A percentile compares a stretch with the other conserved stretches of the same genome.
phyloP scores from a whole-genome alignment of 2,329 filamentous ascomycete species.

The Colletotrichum sp. region DNA sequence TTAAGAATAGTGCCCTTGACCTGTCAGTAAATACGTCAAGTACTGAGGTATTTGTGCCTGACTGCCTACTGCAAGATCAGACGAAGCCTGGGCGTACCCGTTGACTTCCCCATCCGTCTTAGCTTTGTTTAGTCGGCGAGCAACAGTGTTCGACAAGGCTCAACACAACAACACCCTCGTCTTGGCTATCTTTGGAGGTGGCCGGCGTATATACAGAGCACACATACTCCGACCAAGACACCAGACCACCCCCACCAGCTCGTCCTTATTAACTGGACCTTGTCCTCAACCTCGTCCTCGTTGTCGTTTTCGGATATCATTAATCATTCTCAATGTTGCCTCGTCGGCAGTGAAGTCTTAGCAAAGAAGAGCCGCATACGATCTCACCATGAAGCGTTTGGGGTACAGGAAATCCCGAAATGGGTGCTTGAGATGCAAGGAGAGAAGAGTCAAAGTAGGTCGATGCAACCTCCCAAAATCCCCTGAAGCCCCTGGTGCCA shows the following conservation, averaged over 20 bases:
- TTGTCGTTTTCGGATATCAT: conserved; percentile 13
- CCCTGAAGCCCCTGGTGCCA: not conserved
- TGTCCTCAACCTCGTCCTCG: conserved; percentile 3
- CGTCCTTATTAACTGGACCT: conserved; percentile 12
- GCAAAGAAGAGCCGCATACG: not conserved
- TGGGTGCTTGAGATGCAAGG: conserved; percentile 39
- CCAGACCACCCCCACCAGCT: conserved; percentile 7
- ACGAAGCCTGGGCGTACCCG: conserved; percentile 5
- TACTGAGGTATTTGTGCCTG: not conserved
- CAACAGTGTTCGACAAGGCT: conserved; percentile 11
- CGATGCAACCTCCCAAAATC: not conserved
- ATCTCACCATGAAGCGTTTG: conserved; percentile 29
- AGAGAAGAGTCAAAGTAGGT: conserved; percentile 39
- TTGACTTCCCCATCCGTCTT: not conserved
- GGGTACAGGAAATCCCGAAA: conserved; percentile 40
- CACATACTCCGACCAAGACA: not conserved
- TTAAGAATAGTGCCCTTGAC: not conserved
- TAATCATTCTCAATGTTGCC: not conserved
- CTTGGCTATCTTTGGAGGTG: not conserved
- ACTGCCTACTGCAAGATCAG: not conserved
- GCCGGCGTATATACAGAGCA: conserved; percentile 10
- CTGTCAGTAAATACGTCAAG: not conserved
- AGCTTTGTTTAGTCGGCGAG: not conserved
- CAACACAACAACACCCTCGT: not conserved
- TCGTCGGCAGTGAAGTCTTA: not conserved